Base-by-base conservation (phyloP, 805 yeast species). In the Ogataea nonfermentans region DNA sequence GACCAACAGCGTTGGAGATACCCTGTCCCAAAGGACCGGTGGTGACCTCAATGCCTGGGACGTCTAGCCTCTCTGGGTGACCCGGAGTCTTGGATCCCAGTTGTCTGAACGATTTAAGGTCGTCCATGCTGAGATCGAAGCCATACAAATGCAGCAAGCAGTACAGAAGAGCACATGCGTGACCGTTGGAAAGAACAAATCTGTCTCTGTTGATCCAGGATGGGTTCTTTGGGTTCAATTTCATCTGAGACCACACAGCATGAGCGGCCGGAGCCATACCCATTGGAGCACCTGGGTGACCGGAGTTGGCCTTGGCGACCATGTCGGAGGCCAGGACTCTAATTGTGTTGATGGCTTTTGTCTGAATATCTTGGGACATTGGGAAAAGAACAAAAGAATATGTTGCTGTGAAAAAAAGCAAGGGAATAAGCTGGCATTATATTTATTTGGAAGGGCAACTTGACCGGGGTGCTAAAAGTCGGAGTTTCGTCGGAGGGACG, bases 11-110 rank as follows among this genome's bases (percentile, higher is more conserved):
- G 65, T 88, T 90, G 57, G 84, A 75, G 57, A 91, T 78, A 82
- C 99, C 99, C 73, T 91, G 99, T 65, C 99, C 99, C 59, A 91
- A 79, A 43, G 99, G 98, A 67, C 99, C 99, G 47, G 98, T 91
- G 66, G 98, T 89, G 59, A 90, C 95, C 66, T 91, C 99, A 45
- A 89, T 79, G 65, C 98, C 98, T 37, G 93, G 89, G 46, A 84
- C 76, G 61, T 85, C 95, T 47, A 70, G 75, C 8, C 22, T 13
- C 73, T 91, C 99, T 41, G 99, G 99, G 72, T 91, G 99, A 55
- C 99, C 99, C 35, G 99, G 98, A 46, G 95, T 84, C 70, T 81
- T 84, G 50, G 98, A 89, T 62, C 76, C 74, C 59, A 90, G 68
- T 69, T 86, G 95, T 76, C 98, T 84, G 73, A 93, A 93, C 48